Conservation (phyloP, 768 basidiomycete genomes). For the Lactarius evosmus region DNA sequence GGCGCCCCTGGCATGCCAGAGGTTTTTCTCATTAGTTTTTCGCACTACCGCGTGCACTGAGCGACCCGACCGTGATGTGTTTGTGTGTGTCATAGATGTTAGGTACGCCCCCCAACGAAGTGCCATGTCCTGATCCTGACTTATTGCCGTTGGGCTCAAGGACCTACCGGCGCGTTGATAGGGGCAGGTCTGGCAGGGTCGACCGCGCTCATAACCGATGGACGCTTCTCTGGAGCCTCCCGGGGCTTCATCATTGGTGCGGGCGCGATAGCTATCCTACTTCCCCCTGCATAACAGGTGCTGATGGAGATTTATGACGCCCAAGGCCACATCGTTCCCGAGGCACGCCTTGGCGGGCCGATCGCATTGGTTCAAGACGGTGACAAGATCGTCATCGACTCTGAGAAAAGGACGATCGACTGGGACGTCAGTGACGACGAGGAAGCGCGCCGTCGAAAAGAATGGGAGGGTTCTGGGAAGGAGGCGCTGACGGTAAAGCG, state of each 20-base stretch:
- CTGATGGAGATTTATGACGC: conserved; percentile 1
- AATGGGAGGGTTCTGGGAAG: conserved; percentile 71
- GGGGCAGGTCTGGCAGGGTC: conserved; percentile 78
- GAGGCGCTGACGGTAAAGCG: conserved; percentile 62
- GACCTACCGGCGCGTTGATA: conserved; percentile 80
- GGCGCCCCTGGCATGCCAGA: conserved; percentile 94
- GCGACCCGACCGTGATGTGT: neutral
- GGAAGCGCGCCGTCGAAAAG: conserved; percentile 53
- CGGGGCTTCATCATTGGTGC: conserved; percentile 59
- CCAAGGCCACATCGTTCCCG: conserved; percentile 59
- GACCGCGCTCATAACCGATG: conserved; percentile 84
- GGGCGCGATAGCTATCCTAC: conserved; percentile 7
- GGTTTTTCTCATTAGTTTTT: conserved; percentile 33
- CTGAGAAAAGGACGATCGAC: conserved; percentile 58
- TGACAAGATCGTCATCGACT: conserved; percentile 72
- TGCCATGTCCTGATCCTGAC: neutral
- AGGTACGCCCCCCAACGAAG: conserved; percentile 32
- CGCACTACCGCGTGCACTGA: conserved; percentile 1
- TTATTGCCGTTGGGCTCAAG: conserved; percentile 32
- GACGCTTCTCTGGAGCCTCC: conserved; percentile 84
- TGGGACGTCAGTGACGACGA: conserved; percentile 73
- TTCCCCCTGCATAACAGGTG: neutral
- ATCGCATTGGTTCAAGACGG: conserved; percentile 86
- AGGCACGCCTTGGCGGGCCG: conserved; percentile 77
- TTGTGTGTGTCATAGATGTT: conserved; percentile 42